Evolutionary conservation across 768 basidiomycete genomes (phyloP).

Genomic region (Cyclocybe aegerita): DNA sequence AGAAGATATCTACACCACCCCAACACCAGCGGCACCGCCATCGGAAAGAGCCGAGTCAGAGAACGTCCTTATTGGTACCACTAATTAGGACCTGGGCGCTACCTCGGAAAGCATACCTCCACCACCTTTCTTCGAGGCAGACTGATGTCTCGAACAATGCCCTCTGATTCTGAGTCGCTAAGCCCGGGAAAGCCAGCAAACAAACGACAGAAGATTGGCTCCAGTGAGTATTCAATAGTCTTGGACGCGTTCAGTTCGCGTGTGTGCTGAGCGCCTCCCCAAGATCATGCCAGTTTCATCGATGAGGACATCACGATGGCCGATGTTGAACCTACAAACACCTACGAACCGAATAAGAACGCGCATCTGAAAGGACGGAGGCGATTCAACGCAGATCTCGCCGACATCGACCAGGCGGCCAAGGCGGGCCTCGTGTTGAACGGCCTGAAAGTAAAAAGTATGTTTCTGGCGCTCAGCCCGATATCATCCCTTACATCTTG

Average conservation of each 20-base stretch:
- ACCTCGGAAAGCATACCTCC: too few species aligned
- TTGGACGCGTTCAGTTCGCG: conserved; percentile 8
- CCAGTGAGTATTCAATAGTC: conserved; percentile 21
- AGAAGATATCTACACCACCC: too few species aligned
- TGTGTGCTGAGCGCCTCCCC: conserved; percentile 5
- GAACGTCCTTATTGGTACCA: too few species aligned
- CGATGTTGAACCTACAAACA: conserved; percentile 3
- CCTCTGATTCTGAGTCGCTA: conserved; percentile 6
- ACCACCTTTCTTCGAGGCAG: too few species aligned
- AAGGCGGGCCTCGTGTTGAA: conserved; percentile 32
- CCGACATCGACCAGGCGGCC: conserved; percentile 40
- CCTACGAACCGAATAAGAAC: conserved; percentile 34
- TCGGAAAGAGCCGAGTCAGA: too few species aligned
- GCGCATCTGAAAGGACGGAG: conserved; percentile 53
- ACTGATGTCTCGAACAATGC: too few species aligned
- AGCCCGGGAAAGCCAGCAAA: conserved; percentile 17
- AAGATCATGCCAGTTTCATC: conserved; percentile 1
- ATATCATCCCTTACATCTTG: background rate
- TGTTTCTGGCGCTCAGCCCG: conserved; percentile 11
- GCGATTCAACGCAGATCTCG: conserved; percentile 58
- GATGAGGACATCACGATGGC: conserved; percentile 15
- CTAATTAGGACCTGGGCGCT: too few species aligned
- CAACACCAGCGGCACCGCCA: too few species aligned
- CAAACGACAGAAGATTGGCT: conserved; percentile 31
- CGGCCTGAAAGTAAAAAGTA: conserved; percentile 43